Conservation (phyloP, 306 rosid genomes). For the Dryas drummondii region DNA sequence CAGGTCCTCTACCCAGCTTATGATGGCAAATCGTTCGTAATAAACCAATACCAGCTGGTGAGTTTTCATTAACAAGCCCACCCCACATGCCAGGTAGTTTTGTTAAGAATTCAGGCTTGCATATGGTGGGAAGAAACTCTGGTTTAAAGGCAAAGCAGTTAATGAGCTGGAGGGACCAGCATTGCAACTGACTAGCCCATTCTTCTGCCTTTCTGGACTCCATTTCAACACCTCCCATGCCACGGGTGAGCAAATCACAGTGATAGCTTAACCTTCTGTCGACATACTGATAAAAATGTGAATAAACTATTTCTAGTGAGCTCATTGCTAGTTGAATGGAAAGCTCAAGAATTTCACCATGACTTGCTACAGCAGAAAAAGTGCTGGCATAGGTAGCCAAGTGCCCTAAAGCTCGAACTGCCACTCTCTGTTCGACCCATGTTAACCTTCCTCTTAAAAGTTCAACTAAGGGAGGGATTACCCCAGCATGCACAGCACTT, state of each 20-base stretch:
- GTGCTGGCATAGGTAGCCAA: slow-evolving; percentile 91
- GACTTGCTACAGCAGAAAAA: slow-evolving; percentile 76
- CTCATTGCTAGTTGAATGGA: slow-evolving; percentile 89
- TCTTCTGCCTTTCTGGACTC: slow-evolving; percentile 99
- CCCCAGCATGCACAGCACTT: slow-evolving; percentile 80
- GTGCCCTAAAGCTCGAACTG: slow-evolving; percentile 98
- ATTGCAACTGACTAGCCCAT: slow-evolving; percentile 99
- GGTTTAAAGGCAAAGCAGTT: slow-evolving; percentile 96
- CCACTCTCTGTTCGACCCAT: slow-evolving; percentile 99
- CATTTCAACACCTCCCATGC: slow-evolving; percentile 99
- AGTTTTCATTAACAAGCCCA: slow-evolving; percentile 95
- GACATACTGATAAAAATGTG: slow-evolving; percentile 87
- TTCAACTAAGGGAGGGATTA: slow-evolving; percentile 87
- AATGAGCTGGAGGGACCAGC: slow-evolving; percentile 98
- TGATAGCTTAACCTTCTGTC: slow-evolving; percentile 95
- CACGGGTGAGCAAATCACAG: slow-evolving; percentile 95
- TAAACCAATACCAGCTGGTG: slow-evolving; percentile 97
- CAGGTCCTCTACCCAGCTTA: slow-evolving; percentile 92
- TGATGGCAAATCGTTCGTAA: slow-evolving; percentile 94
- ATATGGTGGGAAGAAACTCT: slow-evolving; percentile 85
- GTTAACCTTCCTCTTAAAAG: slow-evolving; percentile 92
- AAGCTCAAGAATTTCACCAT: slow-evolving; percentile 91
- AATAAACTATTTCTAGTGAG: slow-evolving; percentile 91
- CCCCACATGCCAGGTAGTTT: slow-evolving; percentile 99
- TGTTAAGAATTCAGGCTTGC: slow-evolving; percentile 81